Base-by-base conservation (phyloP, 176 grass and related monocot genomes). In the Juncus effusus region DNA sequence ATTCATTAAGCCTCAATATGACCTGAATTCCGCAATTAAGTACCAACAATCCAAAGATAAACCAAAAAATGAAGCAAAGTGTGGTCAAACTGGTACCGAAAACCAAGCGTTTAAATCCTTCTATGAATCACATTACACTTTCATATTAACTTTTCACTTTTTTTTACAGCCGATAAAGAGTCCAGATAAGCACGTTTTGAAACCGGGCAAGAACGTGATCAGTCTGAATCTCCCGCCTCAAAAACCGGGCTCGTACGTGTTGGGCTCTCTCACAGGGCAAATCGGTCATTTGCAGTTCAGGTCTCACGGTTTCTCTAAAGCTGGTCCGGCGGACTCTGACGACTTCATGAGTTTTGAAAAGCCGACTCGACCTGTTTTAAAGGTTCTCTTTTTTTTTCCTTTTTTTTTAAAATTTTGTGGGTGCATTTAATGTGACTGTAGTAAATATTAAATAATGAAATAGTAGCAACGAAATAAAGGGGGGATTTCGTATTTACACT, bases 291-390 rank as follows among this genome's bases (percentile, higher is more conserved):
- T 94, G 41, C 85, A 82, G 84, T 94, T 99, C 69, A 90, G 95
- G 73, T 99, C 89, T 2, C 95, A 99, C 87, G 83, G 83, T 67
- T 94, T 99, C 82, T 90, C 95, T 72, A 90, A 99, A 78, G 95
- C 80, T 47, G 89, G 95, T 59, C 86, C 95, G 15, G 78, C 82
- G 45, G 89, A 85, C 54, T 90, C 64, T 67, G 95, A 99, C 71
- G 95, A 99, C 63, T 90, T 94, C 67, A 94, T 99, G 89, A 99
- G 94, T 65, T 93, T 90, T 70, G 89, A 99, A 65, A 99, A 90
- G 69, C 95, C 95, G 76, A 90, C 89, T 61, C 81, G 86, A 67
- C 86, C 89, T 71, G 86, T 99, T 81, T 82, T 99, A 74, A 99
- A 94, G 89, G 95, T 94, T 84, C 19, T 60, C 60, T 60, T 19